Evolutionary conservation across 148 eudicot species (phyloP).

Genomic region (Camellia lanceoleosa): DNA sequence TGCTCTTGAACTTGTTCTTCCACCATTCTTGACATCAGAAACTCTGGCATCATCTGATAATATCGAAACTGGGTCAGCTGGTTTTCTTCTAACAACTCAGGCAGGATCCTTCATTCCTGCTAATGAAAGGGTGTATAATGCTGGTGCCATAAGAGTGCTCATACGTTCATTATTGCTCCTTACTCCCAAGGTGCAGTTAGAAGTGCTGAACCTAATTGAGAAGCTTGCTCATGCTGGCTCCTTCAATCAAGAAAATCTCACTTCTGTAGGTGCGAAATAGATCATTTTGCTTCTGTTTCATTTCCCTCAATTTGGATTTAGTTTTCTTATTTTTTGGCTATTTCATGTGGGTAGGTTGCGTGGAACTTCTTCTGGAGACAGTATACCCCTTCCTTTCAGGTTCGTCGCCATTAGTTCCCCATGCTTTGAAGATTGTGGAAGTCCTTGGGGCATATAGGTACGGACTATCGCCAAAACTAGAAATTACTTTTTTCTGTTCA

Average conservation of each 20-base stretch:
- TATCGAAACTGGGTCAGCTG: constrained; percentile 42
- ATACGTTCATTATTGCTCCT: constrained; percentile 80
- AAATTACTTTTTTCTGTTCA: neutral
- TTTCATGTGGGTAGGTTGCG: constrained; percentile 63
- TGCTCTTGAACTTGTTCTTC: constrained; percentile 85
- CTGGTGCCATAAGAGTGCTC: constrained; percentile 84
- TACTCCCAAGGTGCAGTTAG: constrained; percentile 92
- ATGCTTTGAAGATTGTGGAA: constrained; percentile 84
- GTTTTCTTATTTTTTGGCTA: constrained; percentile 14
- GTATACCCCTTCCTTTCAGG: constrained; percentile 80
- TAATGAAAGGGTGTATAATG: constrained; percentile 81
- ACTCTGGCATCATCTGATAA: constrained; percentile 30
- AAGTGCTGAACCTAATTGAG: constrained; percentile 74
- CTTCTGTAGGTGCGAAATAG: constrained; percentile 73
- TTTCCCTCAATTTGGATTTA: neutral
- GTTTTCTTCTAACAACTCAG: constrained; percentile 58
- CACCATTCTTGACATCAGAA: constrained; percentile 73
- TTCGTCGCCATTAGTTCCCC: constrained; percentile 72
- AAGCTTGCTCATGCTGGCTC: constrained; percentile 89
- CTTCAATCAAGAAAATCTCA: constrained; percentile 92
- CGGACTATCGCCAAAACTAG: neutral
- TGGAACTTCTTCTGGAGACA: constrained; percentile 91
- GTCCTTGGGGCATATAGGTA: constrained; percentile 96
- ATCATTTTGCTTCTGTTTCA: constrained; percentile 12
- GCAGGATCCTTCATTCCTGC: constrained; percentile 65